These are phyloP conservation scores for Spathaspora jeffriesii DNA, from an alignment of 1,139 yeast genomes.

Conservation along the genomic window DNA sequence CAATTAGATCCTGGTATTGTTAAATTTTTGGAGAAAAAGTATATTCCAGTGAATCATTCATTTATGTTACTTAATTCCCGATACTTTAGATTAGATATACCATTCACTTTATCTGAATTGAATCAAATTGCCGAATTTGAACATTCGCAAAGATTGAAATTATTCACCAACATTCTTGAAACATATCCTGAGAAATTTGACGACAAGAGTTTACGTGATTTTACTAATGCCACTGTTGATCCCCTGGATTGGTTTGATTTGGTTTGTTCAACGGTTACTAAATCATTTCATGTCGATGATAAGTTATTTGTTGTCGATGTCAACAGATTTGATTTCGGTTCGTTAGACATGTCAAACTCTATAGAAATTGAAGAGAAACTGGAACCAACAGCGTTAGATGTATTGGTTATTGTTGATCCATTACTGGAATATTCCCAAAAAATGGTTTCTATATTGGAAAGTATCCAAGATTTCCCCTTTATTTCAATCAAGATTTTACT, in stretches of 20 bases:
- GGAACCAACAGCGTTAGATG: conserved; percentile 35
- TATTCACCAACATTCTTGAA: conserved; percentile 27
- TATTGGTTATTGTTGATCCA: conserved; percentile 72
- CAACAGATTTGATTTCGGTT: conserved; percentile 43
- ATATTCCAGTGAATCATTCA: conserved; percentile 35
- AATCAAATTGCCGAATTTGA: conserved; percentile 36
- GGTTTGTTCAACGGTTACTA: conserved; percentile 40
- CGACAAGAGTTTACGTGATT: conserved; percentile 19
- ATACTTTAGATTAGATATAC: conserved; percentile 31
- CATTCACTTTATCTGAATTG: conserved; percentile 23
- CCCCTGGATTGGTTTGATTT: conserved; percentile 50
- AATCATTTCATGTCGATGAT: conserved; percentile 46
- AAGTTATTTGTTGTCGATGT: conserved; percentile 35
- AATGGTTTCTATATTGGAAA: conserved; percentile 49
- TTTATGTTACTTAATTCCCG: conserved; percentile 44
- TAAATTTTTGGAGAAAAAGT: conserved; percentile 18
- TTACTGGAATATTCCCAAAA: conserved; percentile 68
- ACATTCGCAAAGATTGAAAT: conserved; percentile 29
- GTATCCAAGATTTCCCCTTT: conserved; percentile 42
- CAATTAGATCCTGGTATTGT: neutral
- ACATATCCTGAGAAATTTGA: conserved; percentile 32
- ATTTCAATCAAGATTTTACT: conserved; percentile 56
- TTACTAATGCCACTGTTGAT: conserved; percentile 15
- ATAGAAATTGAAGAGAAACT: conserved; percentile 26
- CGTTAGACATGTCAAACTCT: conserved; percentile 31